A percentile compares a stretch with the other conserved stretches of the same genome.
phyloP scores from a whole-genome alignment of 805 yeast species.

The Candida tammaniensis region DNA sequence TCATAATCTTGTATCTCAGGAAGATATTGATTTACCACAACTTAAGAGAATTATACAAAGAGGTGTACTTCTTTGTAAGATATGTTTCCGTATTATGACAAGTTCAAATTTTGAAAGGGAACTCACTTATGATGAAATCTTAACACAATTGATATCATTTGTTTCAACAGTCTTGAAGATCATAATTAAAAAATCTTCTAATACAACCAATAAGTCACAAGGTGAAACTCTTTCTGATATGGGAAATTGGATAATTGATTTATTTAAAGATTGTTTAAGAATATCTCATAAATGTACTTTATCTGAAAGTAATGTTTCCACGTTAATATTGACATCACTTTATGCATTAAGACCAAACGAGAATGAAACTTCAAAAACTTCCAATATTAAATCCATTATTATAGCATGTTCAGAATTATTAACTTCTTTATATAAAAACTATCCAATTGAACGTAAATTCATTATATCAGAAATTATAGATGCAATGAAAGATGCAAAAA shows the following conservation, averaged over 20 bases:
- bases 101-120: not conserved
- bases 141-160: not conserved
- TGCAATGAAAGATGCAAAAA: not conserved
- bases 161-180: not conserved
- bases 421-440: constrained; percentile 5
- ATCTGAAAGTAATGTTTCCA: constrained; percentile 1
- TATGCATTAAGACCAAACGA: not conserved
- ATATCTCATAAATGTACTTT: not conserved
- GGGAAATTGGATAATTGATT: constrained; percentile 2
- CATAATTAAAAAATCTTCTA: not conserved
- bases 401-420: constrained; percentile 1
- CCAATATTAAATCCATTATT: constrained; percentile 1
- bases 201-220: not conserved
- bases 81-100: constrained; percentile 1
- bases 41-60: not conserved
- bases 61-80: not conserved
- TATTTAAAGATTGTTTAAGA: not conserved
- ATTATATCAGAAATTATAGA: constrained; percentile 5
- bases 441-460: constrained; percentile 8
- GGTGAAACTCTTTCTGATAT: not conserved
- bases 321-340: not conserved
- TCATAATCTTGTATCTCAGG: not conserved
- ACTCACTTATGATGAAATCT: not conserved
- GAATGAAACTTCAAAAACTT: not conserved
- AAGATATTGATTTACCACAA: not conserved